A percentile compares a stretch with the other conserved stretches of the same genome.
Evolutionary conservation across 2,329 filamentous ascomycete genomes (phyloP).

Genomic region (Trichoderma brevicompactum): DNA sequence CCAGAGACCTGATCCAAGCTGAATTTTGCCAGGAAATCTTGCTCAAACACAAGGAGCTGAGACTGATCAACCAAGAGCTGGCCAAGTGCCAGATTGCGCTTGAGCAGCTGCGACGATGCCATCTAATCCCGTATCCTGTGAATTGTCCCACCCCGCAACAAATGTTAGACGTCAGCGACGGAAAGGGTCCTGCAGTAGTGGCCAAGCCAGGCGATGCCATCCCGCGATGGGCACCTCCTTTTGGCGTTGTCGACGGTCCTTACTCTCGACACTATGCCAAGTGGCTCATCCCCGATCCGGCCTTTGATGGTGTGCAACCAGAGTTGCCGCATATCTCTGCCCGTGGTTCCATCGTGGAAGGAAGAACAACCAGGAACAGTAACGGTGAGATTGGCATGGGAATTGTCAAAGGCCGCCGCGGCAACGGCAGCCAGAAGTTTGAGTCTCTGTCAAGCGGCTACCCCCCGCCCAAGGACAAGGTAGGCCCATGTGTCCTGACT

Average conservation of each 20-base stretch:
- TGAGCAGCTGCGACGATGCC: constrained; percentile 90
- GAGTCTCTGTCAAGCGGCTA: constrained; percentile 73
- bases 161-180: constrained; percentile 72
- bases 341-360: constrained; percentile 61
- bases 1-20: constrained; percentile 76
- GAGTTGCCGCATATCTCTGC: constrained; percentile 50
- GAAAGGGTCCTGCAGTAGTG: constrained; percentile 72
- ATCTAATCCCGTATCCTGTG: constrained; percentile 87
- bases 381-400: constrained; percentile 47
- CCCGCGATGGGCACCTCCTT: constrained; percentile 81
- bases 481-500: constrained; percentile 81
- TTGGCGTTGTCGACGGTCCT: constrained; percentile 88
- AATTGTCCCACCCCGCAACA: constrained; percentile 67
- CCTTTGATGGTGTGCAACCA: constrained; percentile 73
- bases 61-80: constrained; percentile 92
- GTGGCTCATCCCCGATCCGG: constrained; percentile 89
- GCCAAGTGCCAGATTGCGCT: constrained; percentile 93
- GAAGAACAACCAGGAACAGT: constrained; percentile 79
- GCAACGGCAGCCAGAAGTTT: constrained; percentile 60
- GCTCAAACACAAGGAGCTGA: constrained; percentile 91
- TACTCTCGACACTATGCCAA: constrained; percentile 93
- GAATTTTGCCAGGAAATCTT: constrained; percentile 92
- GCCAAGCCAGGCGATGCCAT: constrained; percentile 64
- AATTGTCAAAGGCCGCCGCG: constrained; percentile 57
- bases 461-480: constrained; percentile 76